Percentiles rank a stretch among this genome's conserved stretches.
These are phyloP conservation scores for Lactarius tabidus DNA, from an alignment of 768 basidiomycete genomes.

Conservation along the genomic window DNA sequence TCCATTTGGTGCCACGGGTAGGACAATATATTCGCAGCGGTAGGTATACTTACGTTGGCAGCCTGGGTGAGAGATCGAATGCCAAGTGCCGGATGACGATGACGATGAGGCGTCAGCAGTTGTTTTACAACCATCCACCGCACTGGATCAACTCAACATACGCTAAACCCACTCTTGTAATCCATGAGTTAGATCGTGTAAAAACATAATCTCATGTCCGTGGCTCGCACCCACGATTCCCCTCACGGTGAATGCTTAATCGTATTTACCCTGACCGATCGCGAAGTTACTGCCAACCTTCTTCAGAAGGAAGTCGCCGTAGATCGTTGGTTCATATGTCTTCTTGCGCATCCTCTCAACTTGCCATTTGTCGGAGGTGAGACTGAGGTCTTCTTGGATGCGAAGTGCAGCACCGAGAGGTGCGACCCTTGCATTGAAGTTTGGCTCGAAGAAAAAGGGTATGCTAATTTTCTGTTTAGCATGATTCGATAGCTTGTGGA, in stretches of 20 bases:
- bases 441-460: slow-evolving; percentile 94
- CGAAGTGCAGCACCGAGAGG: slow-evolving; percentile 62
- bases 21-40: slow-evolving; percentile 27
- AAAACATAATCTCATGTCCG: slow-evolving; percentile 3
- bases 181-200: slow-evolving; percentile 6
- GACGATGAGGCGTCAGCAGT: background rate
- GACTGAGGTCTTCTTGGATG: slow-evolving; percentile 33
- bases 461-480: slow-evolving; percentile 43
- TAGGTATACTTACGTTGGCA: slow-evolving; percentile 10
- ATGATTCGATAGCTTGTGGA: slow-evolving; percentile 3
- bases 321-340: slow-evolving; percentile 50
- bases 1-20: slow-evolving; percentile 25
- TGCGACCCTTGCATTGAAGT: slow-evolving; percentile 64
- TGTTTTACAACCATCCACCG: background rate
- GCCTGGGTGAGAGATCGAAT: background rate
- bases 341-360: slow-evolving; percentile 28
- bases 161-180: slow-evolving; percentile 13
- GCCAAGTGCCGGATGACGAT: background rate
- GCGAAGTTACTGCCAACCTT: slow-evolving; percentile 77
- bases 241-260: slow-evolving; percentile 25
- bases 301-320: slow-evolving; percentile 71
- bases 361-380: slow-evolving; percentile 24
- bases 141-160: background rate
- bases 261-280: slow-evolving; percentile 37
- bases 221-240: background rate